Evolutionary conservation across 2,329 filamentous ascomycete species (phyloP).

Genomic region (Calonectria fujianensis): DNA sequence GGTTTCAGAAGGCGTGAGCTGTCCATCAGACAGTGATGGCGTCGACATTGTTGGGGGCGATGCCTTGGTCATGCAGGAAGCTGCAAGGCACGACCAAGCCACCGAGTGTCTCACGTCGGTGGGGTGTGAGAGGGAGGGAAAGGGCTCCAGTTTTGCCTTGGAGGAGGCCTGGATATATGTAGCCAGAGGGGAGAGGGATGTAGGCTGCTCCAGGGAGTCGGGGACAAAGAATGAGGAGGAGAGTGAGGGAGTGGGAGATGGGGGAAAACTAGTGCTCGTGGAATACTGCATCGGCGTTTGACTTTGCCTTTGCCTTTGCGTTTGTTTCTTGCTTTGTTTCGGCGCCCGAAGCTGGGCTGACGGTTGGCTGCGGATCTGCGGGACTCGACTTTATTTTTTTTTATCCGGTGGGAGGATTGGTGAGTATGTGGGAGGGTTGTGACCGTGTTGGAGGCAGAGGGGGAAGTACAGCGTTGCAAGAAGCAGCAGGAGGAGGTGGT

Average conservation of each 20-base stretch:
- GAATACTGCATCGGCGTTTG: conserved; percentile 47
- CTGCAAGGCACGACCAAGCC: conserved; percentile 55
- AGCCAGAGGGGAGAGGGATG: conserved; percentile 36
- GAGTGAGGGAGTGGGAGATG: conserved; percentile 39
- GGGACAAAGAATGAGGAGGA: conserved; percentile 26
- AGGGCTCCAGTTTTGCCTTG: conserved; percentile 36
- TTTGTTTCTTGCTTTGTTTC: conserved; percentile 44
- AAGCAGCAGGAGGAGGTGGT: conserved; percentile 12
- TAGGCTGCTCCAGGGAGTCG: conserved; percentile 14
- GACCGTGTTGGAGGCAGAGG: conserved; percentile 15
- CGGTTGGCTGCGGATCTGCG: conserved; percentile 29
- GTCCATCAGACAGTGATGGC: conserved; percentile 54
- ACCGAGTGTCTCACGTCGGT: conserved; percentile 51
- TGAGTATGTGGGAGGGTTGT: conserved; percentile 24
- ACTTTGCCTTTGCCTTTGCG: conserved; percentile 40
- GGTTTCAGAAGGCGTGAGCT: conserved; percentile 54
- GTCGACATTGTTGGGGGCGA: conserved; percentile 53
- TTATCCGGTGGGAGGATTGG: neutral
- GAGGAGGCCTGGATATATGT: conserved; percentile 38
- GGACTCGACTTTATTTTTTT: conserved; percentile 13
- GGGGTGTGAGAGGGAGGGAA: conserved; percentile 32
- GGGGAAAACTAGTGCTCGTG: conserved; percentile 42
- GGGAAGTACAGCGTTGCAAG: conserved; percentile 3
- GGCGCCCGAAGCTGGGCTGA: conserved; percentile 44
- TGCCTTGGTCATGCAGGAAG: conserved; percentile 50